These are phyloP conservation scores for Rhytidiadelphus loreus DNA, from an alignment of 225 moss, liverwort and hornwort genomes.

Conservation along the genomic window DNA sequence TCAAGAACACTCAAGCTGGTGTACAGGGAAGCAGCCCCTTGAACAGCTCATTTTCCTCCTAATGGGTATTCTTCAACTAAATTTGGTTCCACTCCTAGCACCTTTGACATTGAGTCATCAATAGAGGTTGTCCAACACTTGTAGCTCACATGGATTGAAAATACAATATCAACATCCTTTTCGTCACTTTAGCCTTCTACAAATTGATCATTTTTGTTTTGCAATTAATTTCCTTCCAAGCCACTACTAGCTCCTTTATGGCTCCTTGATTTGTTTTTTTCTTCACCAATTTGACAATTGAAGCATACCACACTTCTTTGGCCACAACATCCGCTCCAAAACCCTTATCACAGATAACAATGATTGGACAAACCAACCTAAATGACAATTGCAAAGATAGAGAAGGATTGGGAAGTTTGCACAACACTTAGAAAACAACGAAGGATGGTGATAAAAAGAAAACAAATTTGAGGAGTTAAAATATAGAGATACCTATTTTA, in stretches of 20 bases:
- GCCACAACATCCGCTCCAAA: neutral
- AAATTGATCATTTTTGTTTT: neutral
- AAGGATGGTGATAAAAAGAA: neutral
- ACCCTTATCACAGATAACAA: neutral
- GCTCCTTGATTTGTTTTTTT: too few relatives aligned
- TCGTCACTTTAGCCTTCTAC: accelerated
- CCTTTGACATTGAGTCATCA: neutral
- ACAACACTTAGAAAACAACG: neutral
- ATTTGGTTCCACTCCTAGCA: too few relatives aligned
- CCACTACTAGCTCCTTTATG: accelerated
- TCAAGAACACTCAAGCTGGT: too few relatives aligned
- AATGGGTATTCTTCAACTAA: too few relatives aligned
- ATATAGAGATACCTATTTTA: neutral
- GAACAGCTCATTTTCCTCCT: too few relatives aligned
- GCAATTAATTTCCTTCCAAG: neutral
- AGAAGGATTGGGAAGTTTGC: neutral
- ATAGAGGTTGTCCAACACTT: too few relatives aligned
- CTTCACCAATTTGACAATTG: too few relatives aligned
- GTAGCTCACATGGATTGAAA: neutral
- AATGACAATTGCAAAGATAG: too few relatives aligned
- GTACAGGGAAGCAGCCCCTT: too few relatives aligned
- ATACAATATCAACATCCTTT: neutral
- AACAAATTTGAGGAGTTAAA: neutral
- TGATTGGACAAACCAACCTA: neutral
- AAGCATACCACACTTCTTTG: accelerated